A percentile compares a stretch with the other conserved stretches of the same genome.
phyloP scores from a whole-genome alignment of 805 yeast genomes.

The Ogataea polymorpha region DNA sequence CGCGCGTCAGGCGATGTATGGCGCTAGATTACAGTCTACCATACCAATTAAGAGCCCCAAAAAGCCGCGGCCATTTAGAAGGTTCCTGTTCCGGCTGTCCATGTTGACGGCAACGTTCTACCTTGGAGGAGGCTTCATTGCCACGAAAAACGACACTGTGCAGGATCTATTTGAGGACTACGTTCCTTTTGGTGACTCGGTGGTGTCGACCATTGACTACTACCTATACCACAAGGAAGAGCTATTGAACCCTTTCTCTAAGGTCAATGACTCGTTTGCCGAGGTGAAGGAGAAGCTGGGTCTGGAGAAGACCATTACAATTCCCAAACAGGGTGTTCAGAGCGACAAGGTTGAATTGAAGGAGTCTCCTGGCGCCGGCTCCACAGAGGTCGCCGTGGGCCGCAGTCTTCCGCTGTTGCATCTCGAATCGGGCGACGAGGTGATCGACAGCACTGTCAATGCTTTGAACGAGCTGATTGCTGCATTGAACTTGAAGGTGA shows the following conservation, averaged over 20 bases:
- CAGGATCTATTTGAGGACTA: conserved; percentile 61
- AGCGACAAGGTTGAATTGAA: conserved; percentile 31
- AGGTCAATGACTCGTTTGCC: conserved; percentile 27
- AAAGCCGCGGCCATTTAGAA: conserved; percentile 22
- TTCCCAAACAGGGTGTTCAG: conserved; percentile 39
- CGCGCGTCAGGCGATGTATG: conserved; percentile 14
- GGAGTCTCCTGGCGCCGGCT: conserved; percentile 3
- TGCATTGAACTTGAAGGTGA: conserved; percentile 24
- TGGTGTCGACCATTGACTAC: conserved; percentile 49
- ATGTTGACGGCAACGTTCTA: conserved; percentile 36
- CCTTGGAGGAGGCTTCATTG: conserved; percentile 57
- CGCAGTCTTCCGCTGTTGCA: conserved; percentile 31
- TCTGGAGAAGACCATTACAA: conserved; percentile 37
- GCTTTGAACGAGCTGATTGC: conserved; percentile 36
- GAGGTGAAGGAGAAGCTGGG: conserved; percentile 38
- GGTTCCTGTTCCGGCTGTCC: conserved; percentile 26
- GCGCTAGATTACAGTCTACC: conserved; percentile 25
- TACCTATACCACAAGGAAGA: conserved; percentile 26
- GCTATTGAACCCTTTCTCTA: conserved; percentile 17
- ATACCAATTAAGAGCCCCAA: conserved; percentile 20
- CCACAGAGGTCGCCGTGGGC: conserved; percentile 3
- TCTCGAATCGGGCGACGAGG: conserved; percentile 30
- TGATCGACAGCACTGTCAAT: conserved; percentile 34
- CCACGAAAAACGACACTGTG: conserved; percentile 55
- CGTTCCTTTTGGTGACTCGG: conserved; percentile 60